Conservation (phyloP, 2,329 filamentous ascomycete species). For the Zasmidium angulare region DNA sequence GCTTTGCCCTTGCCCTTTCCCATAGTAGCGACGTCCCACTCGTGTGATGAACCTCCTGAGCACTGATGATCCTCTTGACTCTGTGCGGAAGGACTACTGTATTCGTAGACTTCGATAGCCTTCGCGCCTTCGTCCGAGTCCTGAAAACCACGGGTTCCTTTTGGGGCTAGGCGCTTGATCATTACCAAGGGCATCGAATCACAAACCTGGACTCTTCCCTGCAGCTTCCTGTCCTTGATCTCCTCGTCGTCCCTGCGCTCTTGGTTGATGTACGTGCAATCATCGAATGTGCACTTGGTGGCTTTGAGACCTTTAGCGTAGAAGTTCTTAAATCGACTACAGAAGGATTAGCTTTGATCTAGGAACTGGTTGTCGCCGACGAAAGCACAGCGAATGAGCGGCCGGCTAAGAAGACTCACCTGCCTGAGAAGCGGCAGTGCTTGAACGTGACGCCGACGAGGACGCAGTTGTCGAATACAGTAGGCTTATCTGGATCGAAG, state of each 20-base stretch:
- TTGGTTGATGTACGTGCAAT: neutral
- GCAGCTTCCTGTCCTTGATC: neutral
- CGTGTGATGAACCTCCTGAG: neutral
- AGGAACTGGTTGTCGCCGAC: no score
- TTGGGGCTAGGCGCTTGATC: neutral
- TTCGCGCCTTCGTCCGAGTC: neutral
- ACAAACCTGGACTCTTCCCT: neutral
- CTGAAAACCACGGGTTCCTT: neutral
- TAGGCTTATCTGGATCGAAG: neutral
- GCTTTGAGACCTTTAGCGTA: neutral
- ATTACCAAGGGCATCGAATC: neutral
- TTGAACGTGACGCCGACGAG: slow-evolving; percentile 1
- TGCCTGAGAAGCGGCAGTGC: neutral
- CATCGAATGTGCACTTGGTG: neutral
- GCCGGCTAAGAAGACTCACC: neutral
- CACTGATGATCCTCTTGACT: neutral
- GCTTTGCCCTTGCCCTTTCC: neutral
- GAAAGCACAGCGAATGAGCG: neutral
- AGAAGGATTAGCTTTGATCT: neutral
- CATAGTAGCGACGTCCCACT: neutral
- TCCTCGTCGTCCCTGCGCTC: neutral
- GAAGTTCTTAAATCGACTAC: neutral
- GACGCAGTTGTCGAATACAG: slow-evolving; percentile 3
- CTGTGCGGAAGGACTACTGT: neutral
- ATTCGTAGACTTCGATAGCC: neutral